Evolutionary conservation across 139 green algal species (phyloP).

Genomic region (Diplosphaera chodatii): DNA sequence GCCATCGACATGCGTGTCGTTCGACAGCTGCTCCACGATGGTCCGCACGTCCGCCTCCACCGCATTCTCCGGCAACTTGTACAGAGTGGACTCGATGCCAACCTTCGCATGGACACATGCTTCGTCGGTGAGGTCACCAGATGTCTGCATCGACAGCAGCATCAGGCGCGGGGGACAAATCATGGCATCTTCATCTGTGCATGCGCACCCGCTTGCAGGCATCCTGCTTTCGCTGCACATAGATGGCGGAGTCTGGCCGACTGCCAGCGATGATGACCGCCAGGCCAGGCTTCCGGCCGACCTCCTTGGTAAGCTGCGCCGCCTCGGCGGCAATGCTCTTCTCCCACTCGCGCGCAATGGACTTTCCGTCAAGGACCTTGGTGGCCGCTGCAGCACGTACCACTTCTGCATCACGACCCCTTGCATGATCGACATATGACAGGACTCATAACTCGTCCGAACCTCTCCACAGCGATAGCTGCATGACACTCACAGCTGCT

Average conservation of each 20-base stretch:
- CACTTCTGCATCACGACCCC: no score
- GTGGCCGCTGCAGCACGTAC: no score
- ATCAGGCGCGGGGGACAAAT: no score
- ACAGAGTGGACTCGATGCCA: constrained; percentile 29
- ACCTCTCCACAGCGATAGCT: no score
- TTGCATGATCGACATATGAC: no score
- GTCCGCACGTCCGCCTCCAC: constrained; percentile 21
- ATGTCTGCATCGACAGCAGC: no score
- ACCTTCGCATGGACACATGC: constrained; percentile 26
- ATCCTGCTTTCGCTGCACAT: constrained; percentile 90
- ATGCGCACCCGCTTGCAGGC: constrained; percentile 50
- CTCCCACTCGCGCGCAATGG: constrained; percentile 2
- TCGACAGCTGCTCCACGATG: constrained; percentile 66
- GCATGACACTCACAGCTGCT: neutral
- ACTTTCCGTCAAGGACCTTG: constrained; percentile 7
- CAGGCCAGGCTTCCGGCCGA: constrained; percentile 54
- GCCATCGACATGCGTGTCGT: constrained; percentile 79
- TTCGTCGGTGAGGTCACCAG: no score
- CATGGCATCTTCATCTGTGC: no score
- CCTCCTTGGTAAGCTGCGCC: constrained; percentile 2
- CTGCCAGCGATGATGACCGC: constrained; percentile 88
- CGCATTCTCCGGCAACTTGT: constrained; percentile 25
- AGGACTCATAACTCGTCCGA: no score
- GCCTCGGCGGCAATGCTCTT: neutral
- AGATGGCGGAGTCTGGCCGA: constrained; percentile 85